phyloP scores from a whole-genome alignment of 352 stramenopile genomes.

The Salisapilia sapeloensis region DNA sequence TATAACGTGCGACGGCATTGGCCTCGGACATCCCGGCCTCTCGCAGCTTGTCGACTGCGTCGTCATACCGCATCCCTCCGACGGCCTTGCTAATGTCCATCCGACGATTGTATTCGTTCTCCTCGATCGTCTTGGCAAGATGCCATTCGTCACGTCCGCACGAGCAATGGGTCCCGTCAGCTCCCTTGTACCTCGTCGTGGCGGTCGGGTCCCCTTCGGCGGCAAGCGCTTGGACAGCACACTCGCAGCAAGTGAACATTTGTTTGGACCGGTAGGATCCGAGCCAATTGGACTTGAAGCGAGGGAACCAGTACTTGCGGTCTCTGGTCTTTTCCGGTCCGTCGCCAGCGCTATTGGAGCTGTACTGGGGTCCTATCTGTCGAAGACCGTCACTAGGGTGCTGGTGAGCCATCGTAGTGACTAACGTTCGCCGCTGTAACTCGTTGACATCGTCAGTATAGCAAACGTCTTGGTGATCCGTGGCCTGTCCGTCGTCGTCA shows the following conservation, averaged over 20 bases:
- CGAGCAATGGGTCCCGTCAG: constrained; percentile 64
- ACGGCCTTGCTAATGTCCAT: constrained; percentile 74
- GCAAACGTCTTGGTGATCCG: too few species aligned
- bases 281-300: constrained; percentile 81
- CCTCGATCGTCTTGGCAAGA: constrained; percentile 62
- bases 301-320: constrained; percentile 75
- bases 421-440: too few species aligned
- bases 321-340: constrained; percentile 76
- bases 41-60: constrained; percentile 42
- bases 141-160: constrained; percentile 75
- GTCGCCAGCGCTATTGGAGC: constrained; percentile 58
- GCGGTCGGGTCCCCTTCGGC: too few species aligned
- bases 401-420: too few species aligned
- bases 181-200: constrained; percentile 50
- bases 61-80: constrained; percentile 68
- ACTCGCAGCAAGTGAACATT: constrained; percentile 77
- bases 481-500: too few species aligned
- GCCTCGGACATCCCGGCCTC: constrained; percentile 35
- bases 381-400: constrained; percentile 23
- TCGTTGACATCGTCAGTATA: too few species aligned
- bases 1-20: too few species aligned
- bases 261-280: constrained; percentile 75
- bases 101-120: constrained; percentile 67
- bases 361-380: constrained; percentile 40
- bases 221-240: constrained; percentile 32